Percentiles rank a stretch among this genome's conserved stretches.
Conservation (phyloP, 129 eudicot genomes). For the Flaveria ramosissima region DNA sequence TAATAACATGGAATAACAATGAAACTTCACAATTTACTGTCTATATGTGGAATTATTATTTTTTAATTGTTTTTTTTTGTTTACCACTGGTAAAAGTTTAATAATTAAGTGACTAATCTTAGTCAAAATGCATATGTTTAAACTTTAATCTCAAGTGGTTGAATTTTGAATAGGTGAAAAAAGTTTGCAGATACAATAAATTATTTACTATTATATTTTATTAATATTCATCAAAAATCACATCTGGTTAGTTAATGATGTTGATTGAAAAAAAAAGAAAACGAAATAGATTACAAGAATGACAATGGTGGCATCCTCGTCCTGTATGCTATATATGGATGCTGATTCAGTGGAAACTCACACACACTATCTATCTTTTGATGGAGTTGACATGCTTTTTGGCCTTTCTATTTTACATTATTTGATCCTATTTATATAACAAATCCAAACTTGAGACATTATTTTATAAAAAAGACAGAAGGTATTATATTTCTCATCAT, state of each 20-base stretch:
- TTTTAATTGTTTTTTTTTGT: too few species aligned
- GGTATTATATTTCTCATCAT: background rate
- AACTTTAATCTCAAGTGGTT: background rate
- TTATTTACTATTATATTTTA: background rate
- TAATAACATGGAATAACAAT: background rate
- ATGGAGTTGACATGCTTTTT: constrained; percentile 24
- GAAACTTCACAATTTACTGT: background rate
- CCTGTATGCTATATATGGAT: constrained; percentile 22
- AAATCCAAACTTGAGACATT: background rate
- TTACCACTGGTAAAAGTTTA: background rate
- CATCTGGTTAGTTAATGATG: background rate
- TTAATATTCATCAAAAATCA: background rate
- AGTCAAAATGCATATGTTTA: background rate
- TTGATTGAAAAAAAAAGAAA: background rate
- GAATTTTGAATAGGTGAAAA: background rate
- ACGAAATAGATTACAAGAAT: background rate
- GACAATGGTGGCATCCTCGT: constrained; percentile 31
- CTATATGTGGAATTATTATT: background rate
- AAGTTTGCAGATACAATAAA: background rate
- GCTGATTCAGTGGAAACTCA: constrained; percentile 33
- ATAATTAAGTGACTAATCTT: background rate
- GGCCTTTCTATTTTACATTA: background rate
- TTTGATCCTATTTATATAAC: background rate
- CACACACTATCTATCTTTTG: constrained; percentile 16
- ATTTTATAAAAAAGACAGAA: background rate